Evolutionary conservation across 2,329 filamentous ascomycete genomes (phyloP), one percentile per base, ranked within the genome.

Genomic region (Exophiala spinifera): DNA sequence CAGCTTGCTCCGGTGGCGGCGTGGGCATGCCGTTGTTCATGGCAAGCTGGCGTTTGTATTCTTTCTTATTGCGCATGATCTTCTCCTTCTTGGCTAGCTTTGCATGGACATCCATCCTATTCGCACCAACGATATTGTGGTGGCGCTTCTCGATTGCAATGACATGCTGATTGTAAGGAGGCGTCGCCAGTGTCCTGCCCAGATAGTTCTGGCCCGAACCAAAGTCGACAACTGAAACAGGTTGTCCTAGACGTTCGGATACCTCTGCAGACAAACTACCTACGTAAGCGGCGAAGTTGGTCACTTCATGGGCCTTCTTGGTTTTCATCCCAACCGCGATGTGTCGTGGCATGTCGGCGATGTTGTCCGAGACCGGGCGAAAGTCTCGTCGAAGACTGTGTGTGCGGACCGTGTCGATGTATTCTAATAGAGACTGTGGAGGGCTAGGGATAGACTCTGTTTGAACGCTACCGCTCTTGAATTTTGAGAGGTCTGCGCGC

Each of bases 131-230:
- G 57, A 97, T 95, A 66, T 96, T 96, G 64, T 87, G 84, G 65
- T 89, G 85, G 59, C 86, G 85, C 55, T 90, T 88, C 72, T 99
- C 94, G 31, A 99, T 90, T 1, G 92, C 94, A 51, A 97, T 84
- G 40, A 97, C 87, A 61, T 91, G 84, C 64, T 86, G 85, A 65
- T 91, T 89, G 73, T 95, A 96, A 0, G 91, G 91, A 50, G 85
- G 79, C 58, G 87, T 90, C 13, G 92, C 92, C 54, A 99, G 77
- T 1, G 89, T 88, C 43, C 94, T 82, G 1, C 94, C 92, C 3
- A 99, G 83, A 66, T 99, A 99, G 67, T 96, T 97, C 70, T 97
- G 92, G 0, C 94, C 94, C 49, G 91, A 96, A 23, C 94, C 94
- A 70, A 97, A 96, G 72, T 99, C 94, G 46, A 97, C 86, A 55